phyloP scores from a whole-genome alignment of 306 rosid genomes.

The Pyrus bretschneideri region DNA sequence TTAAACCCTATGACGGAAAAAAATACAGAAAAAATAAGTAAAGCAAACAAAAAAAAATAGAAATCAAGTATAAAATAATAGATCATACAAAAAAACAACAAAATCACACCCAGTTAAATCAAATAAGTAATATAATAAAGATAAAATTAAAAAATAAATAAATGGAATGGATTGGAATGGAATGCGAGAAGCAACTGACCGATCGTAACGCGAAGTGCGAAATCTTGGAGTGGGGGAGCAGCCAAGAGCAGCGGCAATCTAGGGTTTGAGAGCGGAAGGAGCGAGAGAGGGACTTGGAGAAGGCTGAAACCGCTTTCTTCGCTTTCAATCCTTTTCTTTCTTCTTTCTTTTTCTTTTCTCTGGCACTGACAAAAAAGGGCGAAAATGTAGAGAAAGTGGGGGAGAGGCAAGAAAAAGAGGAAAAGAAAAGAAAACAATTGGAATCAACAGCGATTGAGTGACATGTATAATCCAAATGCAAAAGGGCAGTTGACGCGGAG shows the following conservation, averaged over 20 bases:
- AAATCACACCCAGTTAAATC: neutral
- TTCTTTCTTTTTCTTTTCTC: neutral
- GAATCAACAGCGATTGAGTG: neutral
- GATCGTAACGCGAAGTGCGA: conserved; percentile 30
- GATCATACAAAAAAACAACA: neutral
- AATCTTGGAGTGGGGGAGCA: conserved; percentile 16
- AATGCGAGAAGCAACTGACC: conserved; percentile 20
- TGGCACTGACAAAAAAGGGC: neutral
- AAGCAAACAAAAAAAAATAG: neutral
- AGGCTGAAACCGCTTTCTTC: conserved; percentile 13
- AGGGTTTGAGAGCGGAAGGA: neutral
- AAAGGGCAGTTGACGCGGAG: conserved; percentile 41
- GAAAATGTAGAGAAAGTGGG: too few species aligned
- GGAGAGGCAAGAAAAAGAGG: neutral
- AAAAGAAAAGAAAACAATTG: conserved; percentile 1
- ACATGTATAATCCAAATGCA: conserved; percentile 7
- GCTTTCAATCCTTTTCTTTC: neutral
- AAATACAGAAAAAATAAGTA: neutral
- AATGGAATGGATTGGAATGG: conserved; percentile 6
- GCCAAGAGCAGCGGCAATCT: neutral
- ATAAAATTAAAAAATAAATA: neutral
- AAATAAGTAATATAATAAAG: neutral
- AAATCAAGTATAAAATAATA: neutral
- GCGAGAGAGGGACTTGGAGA: neutral
- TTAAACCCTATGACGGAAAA: neutral